These are phyloP conservation scores for Coemansia sp. DNA, from an alignment of 192 early-diverging fungal genomes.

Conservation along the genomic window DNA sequence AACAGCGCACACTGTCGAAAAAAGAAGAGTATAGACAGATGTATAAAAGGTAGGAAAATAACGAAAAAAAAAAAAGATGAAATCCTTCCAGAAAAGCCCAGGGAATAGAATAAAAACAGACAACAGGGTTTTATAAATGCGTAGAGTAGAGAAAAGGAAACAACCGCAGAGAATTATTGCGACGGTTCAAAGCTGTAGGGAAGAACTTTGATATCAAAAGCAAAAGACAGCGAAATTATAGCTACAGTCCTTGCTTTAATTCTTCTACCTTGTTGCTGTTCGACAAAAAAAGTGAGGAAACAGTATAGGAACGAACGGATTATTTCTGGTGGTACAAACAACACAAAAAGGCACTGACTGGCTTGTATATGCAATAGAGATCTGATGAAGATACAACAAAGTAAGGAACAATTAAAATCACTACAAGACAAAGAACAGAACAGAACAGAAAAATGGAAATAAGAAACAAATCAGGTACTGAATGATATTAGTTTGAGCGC, in stretches of 20 bases:
- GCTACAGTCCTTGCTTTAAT: background rate
- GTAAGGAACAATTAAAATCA: conserved; percentile 8
- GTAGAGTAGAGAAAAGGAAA: background rate
- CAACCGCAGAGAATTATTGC: background rate
- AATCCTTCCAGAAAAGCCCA: background rate
- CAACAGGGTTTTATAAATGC: background rate
- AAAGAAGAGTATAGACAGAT: background rate
- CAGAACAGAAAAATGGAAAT: background rate
- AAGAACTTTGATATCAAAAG: background rate
- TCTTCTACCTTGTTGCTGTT: background rate
- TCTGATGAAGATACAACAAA: conserved; percentile 4
- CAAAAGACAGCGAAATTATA: background rate
- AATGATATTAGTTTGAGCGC: conserved; percentile 6
- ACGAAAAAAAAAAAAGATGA: background rate
- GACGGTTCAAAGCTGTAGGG: background rate
- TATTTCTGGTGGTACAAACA: conserved; percentile 10
- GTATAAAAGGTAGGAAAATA: background rate
- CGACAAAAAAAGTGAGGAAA: background rate
- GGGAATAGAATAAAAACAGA: background rate
- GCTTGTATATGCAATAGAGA: background rate
- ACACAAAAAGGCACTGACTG: conserved; percentile 2
- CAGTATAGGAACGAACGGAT: background rate
- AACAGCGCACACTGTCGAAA: background rate
- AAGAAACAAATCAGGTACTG: background rate
- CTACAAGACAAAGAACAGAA: conserved; percentile 6